Percentiles rank a stretch among this genome's conserved stretches.
Conservation (phyloP, 371 early-diverging fungal genomes). For the Mucor mucedo region DNA sequence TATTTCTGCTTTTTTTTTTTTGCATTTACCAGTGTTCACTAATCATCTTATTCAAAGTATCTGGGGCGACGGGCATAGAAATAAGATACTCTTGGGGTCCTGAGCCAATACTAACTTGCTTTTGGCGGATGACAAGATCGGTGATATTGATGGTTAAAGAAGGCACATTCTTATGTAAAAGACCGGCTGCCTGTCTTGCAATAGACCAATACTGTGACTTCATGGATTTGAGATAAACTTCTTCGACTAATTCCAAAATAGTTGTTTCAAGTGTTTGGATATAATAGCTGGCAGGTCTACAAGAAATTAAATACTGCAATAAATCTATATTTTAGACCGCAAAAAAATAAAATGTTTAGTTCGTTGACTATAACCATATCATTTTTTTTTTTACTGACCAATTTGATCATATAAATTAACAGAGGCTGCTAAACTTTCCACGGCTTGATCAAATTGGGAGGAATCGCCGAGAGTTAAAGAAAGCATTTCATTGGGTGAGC, state of each 20-base stretch:
- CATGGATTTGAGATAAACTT: slow-evolving; percentile 82
- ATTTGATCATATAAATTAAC: slow-evolving; percentile 89
- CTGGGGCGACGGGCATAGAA: slow-evolving; percentile 71
- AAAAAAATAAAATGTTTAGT: too few species aligned
- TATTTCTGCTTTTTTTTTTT: too few species aligned
- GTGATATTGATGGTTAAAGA: slow-evolving; percentile 82
- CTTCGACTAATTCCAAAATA: slow-evolving; percentile 73
- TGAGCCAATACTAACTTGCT: slow-evolving; percentile 82
- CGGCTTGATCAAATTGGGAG: slow-evolving; percentile 66
- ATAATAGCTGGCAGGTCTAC: slow-evolving; percentile 62
- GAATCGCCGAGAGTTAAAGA: slow-evolving; percentile 75
- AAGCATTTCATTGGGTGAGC: slow-evolving; percentile 20
- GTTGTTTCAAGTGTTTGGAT: slow-evolving; percentile 62
- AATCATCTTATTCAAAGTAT: slow-evolving; percentile 69
- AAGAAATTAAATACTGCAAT: slow-evolving; percentile 79
- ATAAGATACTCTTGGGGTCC: slow-evolving; percentile 72
- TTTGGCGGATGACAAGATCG: slow-evolving; percentile 82
- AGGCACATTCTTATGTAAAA: slow-evolving; percentile 75
- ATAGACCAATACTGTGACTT: slow-evolving; percentile 78
- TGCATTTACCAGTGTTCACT: slow-evolving; percentile 52
- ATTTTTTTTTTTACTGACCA: background rate
- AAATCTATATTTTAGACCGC: slow-evolving; percentile 44
- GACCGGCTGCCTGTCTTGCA: slow-evolving; percentile 82
- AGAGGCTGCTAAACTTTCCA: slow-evolving; percentile 63
- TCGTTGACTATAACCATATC: too few species aligned